phyloP scores from a whole-genome alignment of 495 filamentous ascomycete genomes.

The Lasiosphaeria miniovina region DNA sequence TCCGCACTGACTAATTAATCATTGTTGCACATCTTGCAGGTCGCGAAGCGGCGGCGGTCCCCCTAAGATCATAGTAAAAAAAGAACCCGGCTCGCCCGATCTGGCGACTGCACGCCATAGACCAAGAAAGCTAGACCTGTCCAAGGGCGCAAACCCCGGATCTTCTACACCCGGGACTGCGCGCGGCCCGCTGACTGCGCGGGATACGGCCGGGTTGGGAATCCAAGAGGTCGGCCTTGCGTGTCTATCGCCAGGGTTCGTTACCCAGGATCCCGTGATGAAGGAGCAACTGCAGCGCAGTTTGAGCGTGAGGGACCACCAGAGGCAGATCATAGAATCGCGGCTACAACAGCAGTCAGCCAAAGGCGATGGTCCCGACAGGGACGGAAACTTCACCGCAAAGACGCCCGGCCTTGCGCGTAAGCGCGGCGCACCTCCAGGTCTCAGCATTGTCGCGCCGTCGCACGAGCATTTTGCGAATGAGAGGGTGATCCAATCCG shows the following conservation, averaged over 20 bases:
- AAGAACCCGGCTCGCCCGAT: conserved; percentile 85
- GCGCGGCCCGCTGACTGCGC: conserved; percentile 69
- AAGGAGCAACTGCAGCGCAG: conserved; percentile 92
- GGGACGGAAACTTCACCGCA: conserved; percentile 52
- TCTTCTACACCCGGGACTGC: conserved; percentile 58
- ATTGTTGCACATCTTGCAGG: conserved; percentile 32
- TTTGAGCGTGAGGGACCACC: conserved; percentile 88
- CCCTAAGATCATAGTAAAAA: conserved; percentile 91
- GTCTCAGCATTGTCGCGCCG: conserved; percentile 91
- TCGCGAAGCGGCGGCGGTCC: conserved; percentile 51
- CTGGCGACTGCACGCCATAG: conserved; percentile 71
- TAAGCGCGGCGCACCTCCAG: conserved; percentile 80
- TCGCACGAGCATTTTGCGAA: conserved; percentile 94
- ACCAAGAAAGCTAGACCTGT: conserved; percentile 85
- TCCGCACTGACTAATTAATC: conserved; percentile 15
- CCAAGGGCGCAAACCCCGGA: conserved; percentile 62
- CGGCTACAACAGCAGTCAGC: conserved; percentile 84
- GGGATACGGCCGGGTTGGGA: conserved; percentile 61
- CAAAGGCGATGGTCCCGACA: conserved; percentile 63
- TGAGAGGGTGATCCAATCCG: conserved; percentile 95
- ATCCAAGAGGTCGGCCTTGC: conserved; percentile 94
- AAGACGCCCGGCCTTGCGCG: conserved; percentile 63
- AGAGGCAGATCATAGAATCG: conserved; percentile 90
- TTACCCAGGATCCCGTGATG: conserved; percentile 94
- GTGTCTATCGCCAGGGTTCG: conserved; percentile 91